Evolutionary conservation across 345 rosid genomes (phyloP).

Genomic region (Salix purpurea): DNA sequence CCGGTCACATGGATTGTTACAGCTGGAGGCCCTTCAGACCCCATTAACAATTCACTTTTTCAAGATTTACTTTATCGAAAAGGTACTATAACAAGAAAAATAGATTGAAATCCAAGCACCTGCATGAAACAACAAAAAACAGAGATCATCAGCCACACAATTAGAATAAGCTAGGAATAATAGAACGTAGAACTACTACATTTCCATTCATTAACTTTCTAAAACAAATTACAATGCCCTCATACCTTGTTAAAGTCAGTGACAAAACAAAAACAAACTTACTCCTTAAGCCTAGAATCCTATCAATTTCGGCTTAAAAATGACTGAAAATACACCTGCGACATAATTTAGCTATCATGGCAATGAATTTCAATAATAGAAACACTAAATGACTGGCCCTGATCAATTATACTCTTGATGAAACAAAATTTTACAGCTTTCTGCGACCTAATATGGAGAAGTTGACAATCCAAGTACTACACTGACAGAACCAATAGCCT

Average conservation of each 20-base stretch:
- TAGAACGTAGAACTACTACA: neutral
- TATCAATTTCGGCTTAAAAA: neutral
- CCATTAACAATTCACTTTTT: slow-evolving; percentile 40
- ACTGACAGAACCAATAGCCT: slow-evolving; percentile 1
- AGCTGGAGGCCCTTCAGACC: slow-evolving; percentile 87
- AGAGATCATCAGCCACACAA: neutral
- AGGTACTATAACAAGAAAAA: slow-evolving; percentile 9
- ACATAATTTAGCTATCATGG: neutral
- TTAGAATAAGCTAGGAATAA: neutral
- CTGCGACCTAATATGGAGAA: neutral
- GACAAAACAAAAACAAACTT: neutral
- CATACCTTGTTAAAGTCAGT: neutral
- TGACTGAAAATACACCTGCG: neutral
- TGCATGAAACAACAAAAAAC: neutral
- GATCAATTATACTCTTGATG: neutral
- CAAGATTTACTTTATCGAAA: neutral
- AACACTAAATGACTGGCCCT: neutral
- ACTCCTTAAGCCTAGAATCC: neutral
- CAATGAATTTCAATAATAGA: neutral
- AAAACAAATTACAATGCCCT: neutral
- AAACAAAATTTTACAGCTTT: neutral
- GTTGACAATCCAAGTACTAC: neutral
- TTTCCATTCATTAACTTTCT: neutral
- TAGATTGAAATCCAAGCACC: neutral
- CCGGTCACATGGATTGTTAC: slow-evolving; percentile 86